phyloP scores from a whole-genome alignment of 768 basidiomycete species.

The Hemileccinum rubropunctum region DNA sequence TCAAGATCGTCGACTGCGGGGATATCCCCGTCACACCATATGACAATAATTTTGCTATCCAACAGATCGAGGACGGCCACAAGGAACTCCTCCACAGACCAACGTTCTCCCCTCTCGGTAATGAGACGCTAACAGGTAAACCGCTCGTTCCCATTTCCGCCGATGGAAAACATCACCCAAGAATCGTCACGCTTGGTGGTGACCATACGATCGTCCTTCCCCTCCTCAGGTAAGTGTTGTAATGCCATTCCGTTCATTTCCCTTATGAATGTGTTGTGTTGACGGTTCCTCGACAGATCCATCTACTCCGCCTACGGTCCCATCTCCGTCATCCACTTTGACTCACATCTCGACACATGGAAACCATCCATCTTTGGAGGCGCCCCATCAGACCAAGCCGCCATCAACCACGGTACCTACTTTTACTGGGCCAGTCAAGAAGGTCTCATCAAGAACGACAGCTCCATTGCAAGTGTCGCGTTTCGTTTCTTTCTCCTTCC shows the following conservation, averaged over 20 bases:
- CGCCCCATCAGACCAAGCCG: slow-evolving; percentile 66
- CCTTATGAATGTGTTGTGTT: background rate
- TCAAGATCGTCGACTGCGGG: slow-evolving; percentile 73
- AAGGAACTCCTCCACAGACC: slow-evolving; percentile 64
- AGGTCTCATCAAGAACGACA: slow-evolving; percentile 73
- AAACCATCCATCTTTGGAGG: slow-evolving; percentile 74
- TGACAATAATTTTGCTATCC: slow-evolving; percentile 69
- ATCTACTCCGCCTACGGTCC: slow-evolving; percentile 75
- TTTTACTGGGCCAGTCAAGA: slow-evolving; percentile 88
- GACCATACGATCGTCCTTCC: slow-evolving; percentile 83
- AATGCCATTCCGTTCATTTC: background rate
- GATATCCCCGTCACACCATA: slow-evolving; percentile 79
- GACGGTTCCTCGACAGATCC: slow-evolving; percentile 42
- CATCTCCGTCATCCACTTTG: slow-evolving; percentile 84
- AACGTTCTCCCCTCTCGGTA: slow-evolving; percentile 59
- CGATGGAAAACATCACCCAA: slow-evolving; percentile 75
- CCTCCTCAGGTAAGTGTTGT: slow-evolving; percentile 34
- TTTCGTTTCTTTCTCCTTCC: slow-evolving; percentile 10
- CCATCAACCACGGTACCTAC: slow-evolving; percentile 86
- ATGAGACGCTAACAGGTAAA: slow-evolving; percentile 58
- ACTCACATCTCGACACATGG: slow-evolving; percentile 83
- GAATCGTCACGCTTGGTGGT: slow-evolving; percentile 81
- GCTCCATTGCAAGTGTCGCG: slow-evolving; percentile 73
- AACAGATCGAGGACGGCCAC: slow-evolving; percentile 74
- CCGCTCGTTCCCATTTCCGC: slow-evolving; percentile 55